These are phyloP conservation scores for Apium graveolens DNA, from an alignment of 129 eudicot genomes.

Conservation along the genomic window DNA sequence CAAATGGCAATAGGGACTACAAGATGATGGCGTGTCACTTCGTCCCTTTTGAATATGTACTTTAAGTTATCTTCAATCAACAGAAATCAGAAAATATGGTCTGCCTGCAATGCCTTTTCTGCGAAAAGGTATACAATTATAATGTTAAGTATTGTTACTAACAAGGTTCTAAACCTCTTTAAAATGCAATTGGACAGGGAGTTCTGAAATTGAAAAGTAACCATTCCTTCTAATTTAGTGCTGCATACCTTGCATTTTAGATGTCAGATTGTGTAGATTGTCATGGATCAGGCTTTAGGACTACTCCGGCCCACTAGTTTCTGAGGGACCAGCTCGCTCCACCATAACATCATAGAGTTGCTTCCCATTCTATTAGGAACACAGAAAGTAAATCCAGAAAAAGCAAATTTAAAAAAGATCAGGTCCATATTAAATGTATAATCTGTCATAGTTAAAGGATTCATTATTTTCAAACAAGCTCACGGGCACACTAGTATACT, in stretches of 20 bases:
- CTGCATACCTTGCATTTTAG: not conserved
- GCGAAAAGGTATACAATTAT: not conserved
- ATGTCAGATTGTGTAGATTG: not conserved
- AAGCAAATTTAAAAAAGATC: not conserved
- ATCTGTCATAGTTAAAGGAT: too few species aligned
- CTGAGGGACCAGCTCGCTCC: constrained; percentile 87
- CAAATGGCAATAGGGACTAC: not conserved
- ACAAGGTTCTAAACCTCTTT: not conserved
- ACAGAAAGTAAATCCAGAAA: not conserved
- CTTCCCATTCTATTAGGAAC: constrained; percentile 63
- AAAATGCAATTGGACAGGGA: not conserved
- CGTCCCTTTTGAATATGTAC: not conserved
- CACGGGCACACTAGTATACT: not conserved
- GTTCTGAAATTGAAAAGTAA: not conserved
- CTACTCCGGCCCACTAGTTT: constrained; percentile 77
- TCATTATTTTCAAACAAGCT: not conserved
- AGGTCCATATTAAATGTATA: not conserved
- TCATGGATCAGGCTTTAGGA: constrained; percentile 1
- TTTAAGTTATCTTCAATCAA: not conserved
- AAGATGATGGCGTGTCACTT: not conserved
- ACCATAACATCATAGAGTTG: constrained; percentile 76
- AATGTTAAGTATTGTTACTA: not conserved
- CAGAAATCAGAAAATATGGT: not conserved
- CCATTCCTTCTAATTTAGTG: not conserved
- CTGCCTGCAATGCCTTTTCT: not conserved